phyloP scores from a whole-genome alignment of 108 stramenopile species.

The Nitzschia sp. region DNA sequence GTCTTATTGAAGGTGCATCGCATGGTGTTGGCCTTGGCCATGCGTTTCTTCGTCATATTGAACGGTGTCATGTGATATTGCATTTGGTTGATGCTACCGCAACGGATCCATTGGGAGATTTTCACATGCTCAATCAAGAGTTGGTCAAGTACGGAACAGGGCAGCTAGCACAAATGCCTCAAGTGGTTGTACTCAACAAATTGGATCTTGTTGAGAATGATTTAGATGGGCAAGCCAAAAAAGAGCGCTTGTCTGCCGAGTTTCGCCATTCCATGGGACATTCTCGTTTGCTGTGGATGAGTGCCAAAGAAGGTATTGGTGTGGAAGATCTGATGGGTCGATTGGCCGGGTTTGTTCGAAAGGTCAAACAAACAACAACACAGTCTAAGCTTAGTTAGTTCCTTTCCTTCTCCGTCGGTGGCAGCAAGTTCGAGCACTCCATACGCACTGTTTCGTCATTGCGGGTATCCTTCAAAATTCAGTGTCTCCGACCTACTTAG shows the following conservation, averaged over 20 bases:
- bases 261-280: slow-evolving; percentile 73
- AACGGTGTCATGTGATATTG: slow-evolving; percentile 92
- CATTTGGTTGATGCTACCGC: slow-evolving; percentile 93
- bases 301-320: slow-evolving; percentile 82
- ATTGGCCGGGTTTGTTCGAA: slow-evolving; percentile 79
- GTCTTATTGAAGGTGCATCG: slow-evolving; percentile 87
- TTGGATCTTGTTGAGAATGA: slow-evolving; percentile 69
- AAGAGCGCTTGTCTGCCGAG: slow-evolving; percentile 53
- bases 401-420: no score
- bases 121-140: slow-evolving; percentile 92
- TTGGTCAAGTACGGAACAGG: slow-evolving; percentile 87
- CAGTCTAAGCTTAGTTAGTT: no score
- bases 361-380: slow-evolving; percentile 46
- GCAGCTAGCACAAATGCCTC: slow-evolving; percentile 88
- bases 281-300: slow-evolving; percentile 82
- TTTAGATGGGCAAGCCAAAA: slow-evolving; percentile 50
- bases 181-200: slow-evolving; percentile 95
- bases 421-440: no score
- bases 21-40: slow-evolving; percentile 88
- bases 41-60: slow-evolving; percentile 90
- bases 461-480: no score
- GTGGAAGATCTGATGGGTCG: slow-evolving; percentile 86
- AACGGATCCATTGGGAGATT: slow-evolving; percentile 84
- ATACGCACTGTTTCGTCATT: no score
- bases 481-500: no score